A percentile compares a stretch with the other conserved stretches of the same genome.
Evolutionary conservation across 164 flowering plant genomes (phyloP).

Genomic region (Echeveria elegans): DNA sequence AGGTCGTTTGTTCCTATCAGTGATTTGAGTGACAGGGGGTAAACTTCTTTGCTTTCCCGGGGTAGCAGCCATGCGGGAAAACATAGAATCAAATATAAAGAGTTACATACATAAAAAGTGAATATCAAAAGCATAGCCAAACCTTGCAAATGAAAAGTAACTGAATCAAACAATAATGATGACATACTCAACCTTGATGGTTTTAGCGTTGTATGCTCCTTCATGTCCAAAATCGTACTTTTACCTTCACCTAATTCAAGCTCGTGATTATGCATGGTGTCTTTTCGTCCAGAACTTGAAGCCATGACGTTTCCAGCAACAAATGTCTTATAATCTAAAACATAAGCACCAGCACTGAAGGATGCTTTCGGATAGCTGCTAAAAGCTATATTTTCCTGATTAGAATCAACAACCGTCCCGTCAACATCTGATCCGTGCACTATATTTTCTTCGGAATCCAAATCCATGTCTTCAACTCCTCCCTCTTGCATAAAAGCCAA

Average conservation of each 20-base stretch:
- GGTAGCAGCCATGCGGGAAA: conserved; percentile 44
- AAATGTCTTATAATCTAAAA: not conserved
- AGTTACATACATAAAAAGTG: conserved; percentile 5
- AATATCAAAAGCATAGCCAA: conserved; percentile 12
- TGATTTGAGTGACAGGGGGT: conserved; percentile 36
- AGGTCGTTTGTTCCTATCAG: conserved; percentile 39
- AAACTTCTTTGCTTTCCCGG: conserved; percentile 32
- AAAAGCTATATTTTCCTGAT: not conserved
- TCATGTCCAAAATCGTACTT: too few relatives aligned
- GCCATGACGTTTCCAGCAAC: not conserved
- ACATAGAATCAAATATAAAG: conserved; percentile 14
- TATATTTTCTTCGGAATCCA: conserved; percentile 5
- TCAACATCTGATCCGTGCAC: not conserved
- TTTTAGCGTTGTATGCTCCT: not conserved
- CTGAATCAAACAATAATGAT: too few relatives aligned
- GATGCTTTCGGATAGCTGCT: not conserved
- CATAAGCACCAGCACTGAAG: not conserved
- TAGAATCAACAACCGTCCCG: conserved; percentile 3
- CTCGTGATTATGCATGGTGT: too few relatives aligned
- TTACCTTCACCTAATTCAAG: too few relatives aligned
- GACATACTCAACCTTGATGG: not conserved
- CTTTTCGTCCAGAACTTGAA: not conserved
- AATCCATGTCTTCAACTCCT: conserved; percentile 6
- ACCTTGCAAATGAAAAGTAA: conserved; percentile 6
- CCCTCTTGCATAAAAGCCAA: not conserved